Conservation (phyloP, 805 yeast genomes). For the Kuraishia cidri region DNA sequence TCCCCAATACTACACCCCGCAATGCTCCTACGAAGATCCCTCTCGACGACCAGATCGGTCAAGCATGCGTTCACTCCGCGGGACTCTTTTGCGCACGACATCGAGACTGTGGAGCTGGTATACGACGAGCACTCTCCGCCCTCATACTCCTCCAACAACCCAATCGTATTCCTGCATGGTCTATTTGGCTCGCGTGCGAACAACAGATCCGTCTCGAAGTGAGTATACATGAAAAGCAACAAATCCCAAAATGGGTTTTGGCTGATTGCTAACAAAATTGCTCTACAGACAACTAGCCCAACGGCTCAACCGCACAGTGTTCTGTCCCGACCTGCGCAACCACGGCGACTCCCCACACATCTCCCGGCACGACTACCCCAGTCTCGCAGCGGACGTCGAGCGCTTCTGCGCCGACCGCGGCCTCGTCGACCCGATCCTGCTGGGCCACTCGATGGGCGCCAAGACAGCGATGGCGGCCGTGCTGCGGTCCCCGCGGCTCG, state of each 20-base stretch:
- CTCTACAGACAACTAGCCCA: too few relatives aligned
- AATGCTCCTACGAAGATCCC: too few relatives aligned
- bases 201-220: constrained; percentile 66
- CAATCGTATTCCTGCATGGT: constrained; percentile 81
- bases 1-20: too few relatives aligned
- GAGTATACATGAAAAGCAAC: constrained; percentile 50
- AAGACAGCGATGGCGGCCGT: constrained; percentile 85
- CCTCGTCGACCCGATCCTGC: constrained; percentile 34
- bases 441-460: constrained; percentile 90
- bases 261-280: too few relatives aligned
- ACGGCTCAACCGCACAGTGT: constrained; percentile 22
- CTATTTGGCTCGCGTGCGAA: constrained; percentile 75
- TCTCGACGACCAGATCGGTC: too few relatives aligned
- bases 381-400: constrained; percentile 78
- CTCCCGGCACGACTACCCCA: constrained; percentile 57
- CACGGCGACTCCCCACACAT: constrained; percentile 84
- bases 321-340: constrained; percentile 71
- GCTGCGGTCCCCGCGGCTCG: constrained; percentile 52
- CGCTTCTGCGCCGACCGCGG: constrained; percentile 39
- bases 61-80: too few relatives aligned
- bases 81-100: too few relatives aligned
- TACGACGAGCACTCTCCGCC: constrained; percentile 6
- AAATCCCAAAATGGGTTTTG: too few relatives aligned
- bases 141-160: constrained; percentile 23
- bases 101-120: constrained; percentile 8